These are phyloP conservation scores for Asparagopsis taxiformis DNA, from an alignment of 31 red algal species.

Conservation along the genomic window DNA sequence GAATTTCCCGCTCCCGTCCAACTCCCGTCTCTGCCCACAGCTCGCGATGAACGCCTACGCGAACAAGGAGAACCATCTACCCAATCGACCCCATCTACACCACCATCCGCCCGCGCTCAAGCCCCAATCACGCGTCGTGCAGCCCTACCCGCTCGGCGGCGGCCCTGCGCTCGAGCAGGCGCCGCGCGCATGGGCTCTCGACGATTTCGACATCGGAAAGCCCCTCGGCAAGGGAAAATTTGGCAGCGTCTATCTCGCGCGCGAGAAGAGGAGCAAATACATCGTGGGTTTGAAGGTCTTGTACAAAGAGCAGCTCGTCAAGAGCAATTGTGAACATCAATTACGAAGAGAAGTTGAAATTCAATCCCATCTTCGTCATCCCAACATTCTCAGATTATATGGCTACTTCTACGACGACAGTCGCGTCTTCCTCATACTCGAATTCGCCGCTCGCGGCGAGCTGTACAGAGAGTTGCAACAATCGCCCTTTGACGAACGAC, in stretches of 20 bases:
- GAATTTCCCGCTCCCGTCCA: too few relatives aligned
- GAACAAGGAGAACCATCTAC: too few relatives aligned
- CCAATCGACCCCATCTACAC: too few relatives aligned
- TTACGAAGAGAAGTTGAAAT: constrained; percentile 98
- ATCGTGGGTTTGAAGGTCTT: constrained; percentile 97
- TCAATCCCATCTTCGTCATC: constrained; percentile 91
- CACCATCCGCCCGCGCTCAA: too few relatives aligned
- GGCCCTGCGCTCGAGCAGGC: constrained; percentile 42
- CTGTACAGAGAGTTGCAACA: constrained; percentile 78
- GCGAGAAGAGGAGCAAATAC: constrained; percentile 86
- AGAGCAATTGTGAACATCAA: constrained; percentile 80
- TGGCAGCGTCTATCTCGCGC: constrained; percentile 95
- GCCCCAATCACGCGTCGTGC: too few relatives aligned
- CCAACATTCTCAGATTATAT: constrained; percentile 92
- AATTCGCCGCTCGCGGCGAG: constrained; percentile 94
- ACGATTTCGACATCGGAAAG: constrained; percentile 95
- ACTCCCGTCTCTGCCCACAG: too few relatives aligned
- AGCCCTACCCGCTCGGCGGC: constrained; percentile 43
- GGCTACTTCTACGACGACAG: constrained; percentile 96
- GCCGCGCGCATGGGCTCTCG: constrained; percentile 74
- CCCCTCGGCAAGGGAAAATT: constrained; percentile 95
- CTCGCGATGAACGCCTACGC: too few relatives aligned
- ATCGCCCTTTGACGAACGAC: constrained; percentile 56
- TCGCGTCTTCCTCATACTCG: constrained; percentile 95
- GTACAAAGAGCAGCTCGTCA: constrained; percentile 76